These are phyloP conservation scores for Chlorophyllum brunneum DNA, from an alignment of 768 basidiomycete genomes.

Conservation along the genomic window DNA sequence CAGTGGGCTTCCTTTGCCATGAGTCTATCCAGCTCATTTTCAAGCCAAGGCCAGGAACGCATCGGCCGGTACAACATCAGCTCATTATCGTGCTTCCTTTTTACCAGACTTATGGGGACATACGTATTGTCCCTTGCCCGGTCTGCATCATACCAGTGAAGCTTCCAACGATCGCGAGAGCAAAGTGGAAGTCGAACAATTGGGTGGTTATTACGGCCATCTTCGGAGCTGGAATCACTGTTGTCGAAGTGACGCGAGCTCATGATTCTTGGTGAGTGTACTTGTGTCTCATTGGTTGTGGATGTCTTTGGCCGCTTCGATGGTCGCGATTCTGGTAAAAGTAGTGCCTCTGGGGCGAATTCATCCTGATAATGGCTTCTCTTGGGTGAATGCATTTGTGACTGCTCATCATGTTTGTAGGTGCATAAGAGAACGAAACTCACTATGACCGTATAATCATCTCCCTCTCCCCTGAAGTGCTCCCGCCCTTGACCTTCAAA, in stretches of 20 bases:
- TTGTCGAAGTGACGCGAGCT: not conserved
- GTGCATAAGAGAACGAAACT: too few relatives aligned
- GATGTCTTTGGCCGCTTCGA: not conserved
- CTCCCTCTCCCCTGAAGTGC: too few relatives aligned
- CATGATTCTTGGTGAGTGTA: not conserved
- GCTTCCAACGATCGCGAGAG: not conserved
- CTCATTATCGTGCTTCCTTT: not conserved
- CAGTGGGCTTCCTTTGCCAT: not conserved
- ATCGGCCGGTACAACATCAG: slow-evolving; percentile 8
- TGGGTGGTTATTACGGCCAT: not conserved
- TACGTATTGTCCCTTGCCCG: slow-evolving; percentile 14
- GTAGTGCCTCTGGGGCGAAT: too few relatives aligned
- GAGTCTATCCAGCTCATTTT: not conserved
- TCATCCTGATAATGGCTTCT: too few relatives aligned
- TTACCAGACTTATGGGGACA: slow-evolving; percentile 11
- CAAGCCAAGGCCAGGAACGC: slow-evolving; percentile 2
- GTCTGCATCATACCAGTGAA: slow-evolving; percentile 12
- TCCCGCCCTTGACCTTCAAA: too few relatives aligned
- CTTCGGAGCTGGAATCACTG: too few relatives aligned
- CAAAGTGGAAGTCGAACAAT: not conserved
- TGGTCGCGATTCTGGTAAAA: too few relatives aligned
- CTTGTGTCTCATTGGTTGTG: not conserved
- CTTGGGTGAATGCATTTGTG: too few relatives aligned
- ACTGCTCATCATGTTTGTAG: too few relatives aligned
- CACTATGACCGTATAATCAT: too few relatives aligned